phyloP scores from a whole-genome alignment of 495 filamentous ascomycete species.

The Stereocaulon alpinum region DNA sequence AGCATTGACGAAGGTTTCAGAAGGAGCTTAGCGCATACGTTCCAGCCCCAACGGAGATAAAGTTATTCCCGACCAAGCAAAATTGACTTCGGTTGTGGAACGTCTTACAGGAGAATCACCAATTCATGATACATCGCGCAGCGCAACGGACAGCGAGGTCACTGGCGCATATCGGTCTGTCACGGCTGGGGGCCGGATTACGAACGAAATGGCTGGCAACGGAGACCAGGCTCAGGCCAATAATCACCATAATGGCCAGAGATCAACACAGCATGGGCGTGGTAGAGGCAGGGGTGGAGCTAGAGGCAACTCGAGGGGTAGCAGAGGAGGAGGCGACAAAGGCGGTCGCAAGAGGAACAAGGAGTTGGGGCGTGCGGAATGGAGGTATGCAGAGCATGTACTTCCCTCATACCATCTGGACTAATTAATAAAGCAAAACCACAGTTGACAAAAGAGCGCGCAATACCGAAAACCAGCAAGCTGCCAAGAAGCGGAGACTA shows the following conservation, averaged over 20 bases:
- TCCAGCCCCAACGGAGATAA: no score
- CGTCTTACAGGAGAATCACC: no score
- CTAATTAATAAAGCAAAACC: slow-evolving; percentile 57
- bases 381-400: slow-evolving; percentile 39
- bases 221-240: neutral
- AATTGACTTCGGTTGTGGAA: no score
- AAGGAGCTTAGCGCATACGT: no score
- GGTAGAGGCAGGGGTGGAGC: neutral
- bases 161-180: neutral
- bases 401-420: slow-evolving; percentile 20
- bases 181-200: neutral
- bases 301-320: slow-evolving; percentile 4
- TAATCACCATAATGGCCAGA: neutral
- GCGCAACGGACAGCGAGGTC: neutral
- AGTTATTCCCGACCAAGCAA: no score
- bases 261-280: neutral
- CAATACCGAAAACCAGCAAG: slow-evolving; percentile 41
- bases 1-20: no score
- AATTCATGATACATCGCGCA: neutral
- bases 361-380: slow-evolving; percentile 57
- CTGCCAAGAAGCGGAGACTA: slow-evolving; percentile 47
- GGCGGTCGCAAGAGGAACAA: slow-evolving; percentile 42
- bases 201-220: neutral
- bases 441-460: slow-evolving; percentile 54
- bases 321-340: neutral